These are phyloP conservation scores for Telfairia occidentalis DNA, from an alignment of 331 rosid species.

Conservation along the genomic window DNA sequence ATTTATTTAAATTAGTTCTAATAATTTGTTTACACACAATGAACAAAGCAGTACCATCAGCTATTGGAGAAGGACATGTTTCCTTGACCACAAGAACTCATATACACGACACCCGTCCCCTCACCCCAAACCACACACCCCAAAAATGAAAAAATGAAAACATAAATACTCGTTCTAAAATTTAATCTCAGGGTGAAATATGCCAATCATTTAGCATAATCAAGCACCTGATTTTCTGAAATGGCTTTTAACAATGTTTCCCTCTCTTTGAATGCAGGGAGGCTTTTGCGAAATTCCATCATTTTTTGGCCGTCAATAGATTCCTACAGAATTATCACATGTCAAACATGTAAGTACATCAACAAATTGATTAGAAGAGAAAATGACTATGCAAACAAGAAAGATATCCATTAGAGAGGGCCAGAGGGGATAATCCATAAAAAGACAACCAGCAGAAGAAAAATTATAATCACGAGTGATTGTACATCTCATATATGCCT, in stretches of 20 bases:
- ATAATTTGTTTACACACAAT: background rate
- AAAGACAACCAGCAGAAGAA: background rate
- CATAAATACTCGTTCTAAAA: background rate
- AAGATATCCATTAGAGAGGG: background rate
- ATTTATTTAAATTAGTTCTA: background rate
- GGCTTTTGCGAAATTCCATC: conserved; percentile 44
- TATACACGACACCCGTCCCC: too few relatives aligned
- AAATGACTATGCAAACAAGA: background rate
- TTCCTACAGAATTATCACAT: conserved; percentile 22
- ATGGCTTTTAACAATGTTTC: conserved; percentile 33
- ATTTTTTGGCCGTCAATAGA: conserved; percentile 39
- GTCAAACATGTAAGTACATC: background rate
- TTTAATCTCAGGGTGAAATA: background rate
- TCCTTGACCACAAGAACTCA: too few relatives aligned
- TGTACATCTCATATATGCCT: background rate
- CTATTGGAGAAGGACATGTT: background rate
- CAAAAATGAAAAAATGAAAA: too few relatives aligned
- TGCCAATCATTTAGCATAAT: background rate
- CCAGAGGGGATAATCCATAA: background rate
- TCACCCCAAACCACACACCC: too few relatives aligned
- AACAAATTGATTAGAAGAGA: background rate
- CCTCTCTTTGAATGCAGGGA: conserved; percentile 42
- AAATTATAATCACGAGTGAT: background rate
- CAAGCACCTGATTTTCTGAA: conserved; percentile 38
- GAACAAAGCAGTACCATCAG: background rate